phyloP scores from a whole-genome alignment of 2,329 filamentous ascomycete species.

The Trichothecium sympodiale region DNA sequence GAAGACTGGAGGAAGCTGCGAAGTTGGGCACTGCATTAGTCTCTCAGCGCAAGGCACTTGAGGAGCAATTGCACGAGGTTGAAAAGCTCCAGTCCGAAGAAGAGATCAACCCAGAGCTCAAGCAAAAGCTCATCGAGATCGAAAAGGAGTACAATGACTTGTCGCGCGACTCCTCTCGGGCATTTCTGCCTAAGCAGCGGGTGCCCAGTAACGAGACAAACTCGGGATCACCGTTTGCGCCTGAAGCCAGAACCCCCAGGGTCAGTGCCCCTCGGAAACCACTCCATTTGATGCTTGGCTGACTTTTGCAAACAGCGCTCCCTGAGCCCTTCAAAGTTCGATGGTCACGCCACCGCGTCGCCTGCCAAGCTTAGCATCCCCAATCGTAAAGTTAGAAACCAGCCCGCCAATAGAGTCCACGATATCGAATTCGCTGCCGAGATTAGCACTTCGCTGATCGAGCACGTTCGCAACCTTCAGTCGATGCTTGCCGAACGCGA shows the following conservation, averaged over 20 bases:
- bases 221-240: conserved; percentile 39
- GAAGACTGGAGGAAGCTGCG: conserved; percentile 81
- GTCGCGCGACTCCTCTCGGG: conserved; percentile 77
- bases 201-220: conserved; percentile 57
- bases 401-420: conserved; percentile 76
- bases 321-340: conserved; percentile 66
- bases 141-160: conserved; percentile 95
- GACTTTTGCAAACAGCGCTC: conserved; percentile 41
- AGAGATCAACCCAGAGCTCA: conserved; percentile 73
- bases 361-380: conserved; percentile 83
- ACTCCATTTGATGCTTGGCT: conserved; percentile 5
- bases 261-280: conserved; percentile 28
- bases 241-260: conserved; percentile 39
- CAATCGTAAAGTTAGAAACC: conserved; percentile 80
- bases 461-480: conserved; percentile 89
- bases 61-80: conserved; percentile 73
- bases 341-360: conserved; percentile 72
- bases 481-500: conserved; percentile 77
- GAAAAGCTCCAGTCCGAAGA: conserved; percentile 65
- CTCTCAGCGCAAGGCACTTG: conserved; percentile 74
- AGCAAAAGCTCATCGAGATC: conserved; percentile 71
- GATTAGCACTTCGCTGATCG: conserved; percentile 86
- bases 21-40: conserved; percentile 80
- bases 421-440: conserved; percentile 98
- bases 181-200: conserved; percentile 76